phyloP scores from a whole-genome alignment of 352 stramenopile species.

The Pythium myriotylum region DNA sequence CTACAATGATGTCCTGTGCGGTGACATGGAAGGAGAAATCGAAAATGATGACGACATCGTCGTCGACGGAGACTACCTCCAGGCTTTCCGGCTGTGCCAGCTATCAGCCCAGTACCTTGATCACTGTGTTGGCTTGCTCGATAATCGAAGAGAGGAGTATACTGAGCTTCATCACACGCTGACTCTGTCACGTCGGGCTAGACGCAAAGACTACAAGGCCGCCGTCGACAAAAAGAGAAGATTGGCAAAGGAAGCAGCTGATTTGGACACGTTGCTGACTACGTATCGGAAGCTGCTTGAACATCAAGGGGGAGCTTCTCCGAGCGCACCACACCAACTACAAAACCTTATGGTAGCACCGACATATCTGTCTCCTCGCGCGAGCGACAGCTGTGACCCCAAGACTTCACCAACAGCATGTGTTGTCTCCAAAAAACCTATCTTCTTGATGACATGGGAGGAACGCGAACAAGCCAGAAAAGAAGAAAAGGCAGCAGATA shows the following conservation, averaged over 20 bases:
- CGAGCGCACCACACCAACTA: neutral
- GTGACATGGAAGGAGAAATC: conserved; percentile 55
- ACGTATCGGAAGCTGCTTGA: conserved; percentile 59
- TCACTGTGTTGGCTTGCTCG: conserved; percentile 53
- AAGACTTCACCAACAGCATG: no score
- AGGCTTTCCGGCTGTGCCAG: conserved; percentile 58
- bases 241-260: conserved; percentile 52
- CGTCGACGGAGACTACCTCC: conserved; percentile 49
- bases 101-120: conserved; percentile 74
- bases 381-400: no score
- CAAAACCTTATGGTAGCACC: neutral
- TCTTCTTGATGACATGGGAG: conserved; percentile 75
- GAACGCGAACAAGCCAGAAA: conserved; percentile 61
- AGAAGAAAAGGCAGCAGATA: conserved; percentile 61
- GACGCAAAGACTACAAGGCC: conserved; percentile 2
- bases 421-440: conserved; percentile 45
- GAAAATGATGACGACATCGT: conserved; percentile 50
- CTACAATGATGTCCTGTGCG: conserved; percentile 51
- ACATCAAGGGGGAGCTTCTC: neutral
- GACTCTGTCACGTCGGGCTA: conserved; percentile 25
- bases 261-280: conserved; percentile 53
- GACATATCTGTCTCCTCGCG: no score
- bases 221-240: conserved; percentile 39
- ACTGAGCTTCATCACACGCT: conserved; percentile 35
- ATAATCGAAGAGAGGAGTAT: conserved; percentile 43